phyloP scores from a whole-genome alignment of 2,329 filamentous ascomycete species.

The Verticillium dahliae region DNA sequence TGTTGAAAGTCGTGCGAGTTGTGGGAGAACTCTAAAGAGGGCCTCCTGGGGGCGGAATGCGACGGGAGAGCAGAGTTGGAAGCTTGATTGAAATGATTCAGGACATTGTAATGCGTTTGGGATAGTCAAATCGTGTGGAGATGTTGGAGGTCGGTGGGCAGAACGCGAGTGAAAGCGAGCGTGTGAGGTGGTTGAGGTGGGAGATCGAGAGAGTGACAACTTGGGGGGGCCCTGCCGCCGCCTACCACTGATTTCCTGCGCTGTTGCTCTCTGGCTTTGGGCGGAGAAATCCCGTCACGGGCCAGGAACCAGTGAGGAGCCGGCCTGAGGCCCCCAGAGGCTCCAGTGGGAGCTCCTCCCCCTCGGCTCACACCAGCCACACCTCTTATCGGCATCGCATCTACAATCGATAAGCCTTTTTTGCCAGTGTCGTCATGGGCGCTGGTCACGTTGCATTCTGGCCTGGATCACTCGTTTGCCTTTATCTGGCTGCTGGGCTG shows the following conservation, averaged over 20 bases:
- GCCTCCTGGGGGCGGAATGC: conserved; percentile 3
- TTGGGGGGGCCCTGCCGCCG: not conserved
- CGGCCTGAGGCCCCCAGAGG: not conserved
- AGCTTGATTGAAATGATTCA: too few species aligned
- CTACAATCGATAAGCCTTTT: not conserved
- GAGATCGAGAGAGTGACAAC: not conserved
- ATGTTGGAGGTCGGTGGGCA: not conserved
- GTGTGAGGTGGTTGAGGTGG: not conserved
- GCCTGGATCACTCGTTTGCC: not conserved
- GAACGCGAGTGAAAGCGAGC: not conserved
- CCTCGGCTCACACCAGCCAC: not conserved
- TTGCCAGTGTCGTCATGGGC: not conserved
- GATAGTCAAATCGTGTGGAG: too few species aligned
- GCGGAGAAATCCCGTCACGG: conserved; percentile 1
- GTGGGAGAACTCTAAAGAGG: not conserved
- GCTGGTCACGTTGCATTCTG: not conserved
- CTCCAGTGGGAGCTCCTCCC: not conserved
- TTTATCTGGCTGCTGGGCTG: too few species aligned
- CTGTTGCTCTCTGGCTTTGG: not conserved
- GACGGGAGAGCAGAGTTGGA: too few species aligned
- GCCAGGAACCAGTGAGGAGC: not conserved
- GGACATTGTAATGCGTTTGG: too few species aligned
- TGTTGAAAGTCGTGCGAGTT: too few species aligned
- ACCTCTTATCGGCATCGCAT: not conserved
- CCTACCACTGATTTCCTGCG: not conserved